These are phyloP conservation scores for Cutaneotrichosporon sp. DNA, from an alignment of 1,284 basidiomycete genomes.

Conservation along the genomic window DNA sequence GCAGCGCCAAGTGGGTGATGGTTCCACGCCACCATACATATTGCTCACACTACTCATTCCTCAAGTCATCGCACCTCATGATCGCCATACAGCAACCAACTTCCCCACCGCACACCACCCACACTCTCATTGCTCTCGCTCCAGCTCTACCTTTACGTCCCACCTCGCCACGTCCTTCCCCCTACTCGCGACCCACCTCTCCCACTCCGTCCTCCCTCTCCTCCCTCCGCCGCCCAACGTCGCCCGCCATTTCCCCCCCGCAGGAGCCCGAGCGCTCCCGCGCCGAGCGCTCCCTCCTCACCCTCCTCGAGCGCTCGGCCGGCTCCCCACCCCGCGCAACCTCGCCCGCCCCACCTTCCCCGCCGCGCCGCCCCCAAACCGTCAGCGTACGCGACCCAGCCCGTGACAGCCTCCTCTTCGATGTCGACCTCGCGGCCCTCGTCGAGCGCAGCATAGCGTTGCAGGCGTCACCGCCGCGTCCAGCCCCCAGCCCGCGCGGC, in stretches of 20 bases:
- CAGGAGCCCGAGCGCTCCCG: neutral
- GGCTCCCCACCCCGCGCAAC: neutral
- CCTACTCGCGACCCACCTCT: neutral
- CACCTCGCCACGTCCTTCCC: neutral
- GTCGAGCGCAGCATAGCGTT: constrained; percentile 27
- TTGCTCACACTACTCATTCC: neutral
- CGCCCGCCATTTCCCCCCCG: neutral
- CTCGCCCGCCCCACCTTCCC: constrained; percentile 1
- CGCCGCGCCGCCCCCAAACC: neutral
- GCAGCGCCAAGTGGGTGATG: neutral
- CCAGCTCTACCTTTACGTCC: neutral
- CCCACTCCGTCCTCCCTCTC: neutral
- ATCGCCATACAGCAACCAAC: constrained; percentile 12
- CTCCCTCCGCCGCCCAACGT: neutral
- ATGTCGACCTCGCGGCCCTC: constrained; percentile 19
- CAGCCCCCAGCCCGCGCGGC: neutral
- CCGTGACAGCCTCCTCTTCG: constrained; percentile 1
- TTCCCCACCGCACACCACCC: neutral
- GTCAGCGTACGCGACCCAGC: neutral
- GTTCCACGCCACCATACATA: neutral
- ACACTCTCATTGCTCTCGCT: neutral
- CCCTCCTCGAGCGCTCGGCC: constrained; percentile 20
- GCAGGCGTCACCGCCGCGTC: constrained; percentile 11
- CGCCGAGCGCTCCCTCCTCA: constrained; percentile 19
- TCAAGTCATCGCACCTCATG: constrained; percentile 9